Conservation (phyloP, 2,329 filamentous ascomycete species). For the Fusarium veterinarium region DNA sequence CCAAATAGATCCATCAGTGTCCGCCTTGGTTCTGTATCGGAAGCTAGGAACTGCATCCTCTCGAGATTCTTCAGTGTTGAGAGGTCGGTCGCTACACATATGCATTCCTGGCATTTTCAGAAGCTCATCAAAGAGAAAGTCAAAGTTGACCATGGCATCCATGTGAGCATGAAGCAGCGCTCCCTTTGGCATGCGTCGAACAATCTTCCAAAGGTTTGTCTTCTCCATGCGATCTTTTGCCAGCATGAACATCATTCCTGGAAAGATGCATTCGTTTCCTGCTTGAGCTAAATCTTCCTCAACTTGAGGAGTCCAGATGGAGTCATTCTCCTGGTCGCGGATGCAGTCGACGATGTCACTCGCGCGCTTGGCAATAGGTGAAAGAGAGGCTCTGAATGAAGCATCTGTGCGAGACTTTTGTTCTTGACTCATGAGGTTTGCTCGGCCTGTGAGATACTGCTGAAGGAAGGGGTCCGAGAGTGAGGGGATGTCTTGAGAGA, state of each 20-base stretch:
- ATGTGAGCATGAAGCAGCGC: slow-evolving; percentile 87
- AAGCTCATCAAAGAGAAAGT: slow-evolving; percentile 79
- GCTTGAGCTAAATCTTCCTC: slow-evolving; percentile 76
- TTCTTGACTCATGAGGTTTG: slow-evolving; percentile 82
- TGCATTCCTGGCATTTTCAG: slow-evolving; percentile 80
- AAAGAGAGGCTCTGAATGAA: slow-evolving; percentile 78
- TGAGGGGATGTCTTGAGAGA: slow-evolving; percentile 66
- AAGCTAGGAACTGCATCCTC: slow-evolving; percentile 71
- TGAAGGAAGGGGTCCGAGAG: slow-evolving; percentile 80
- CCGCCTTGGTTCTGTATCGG: slow-evolving; percentile 63
- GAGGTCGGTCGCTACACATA: slow-evolving; percentile 69
- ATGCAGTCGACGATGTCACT: slow-evolving; percentile 84
- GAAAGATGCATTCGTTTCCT: slow-evolving; percentile 74
- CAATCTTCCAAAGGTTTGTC: slow-evolving; percentile 86
- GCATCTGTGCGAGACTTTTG: slow-evolving; percentile 81
- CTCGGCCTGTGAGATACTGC: slow-evolving; percentile 81
- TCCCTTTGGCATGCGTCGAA: slow-evolving; percentile 90
- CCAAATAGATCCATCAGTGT: slow-evolving; percentile 71
- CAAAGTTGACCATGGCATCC: slow-evolving; percentile 90
- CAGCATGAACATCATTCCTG: slow-evolving; percentile 93
- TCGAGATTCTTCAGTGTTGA: slow-evolving; percentile 65
- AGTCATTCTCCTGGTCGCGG: slow-evolving; percentile 78
- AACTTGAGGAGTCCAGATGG: slow-evolving; percentile 79
- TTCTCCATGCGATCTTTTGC: slow-evolving; percentile 88
- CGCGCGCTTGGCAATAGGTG: slow-evolving; percentile 81